Evolutionary conservation across 257 asterid species (phyloP), one percentile per base, ranked within the genome.

Genomic region (Solanum ossicruentum): DNA sequence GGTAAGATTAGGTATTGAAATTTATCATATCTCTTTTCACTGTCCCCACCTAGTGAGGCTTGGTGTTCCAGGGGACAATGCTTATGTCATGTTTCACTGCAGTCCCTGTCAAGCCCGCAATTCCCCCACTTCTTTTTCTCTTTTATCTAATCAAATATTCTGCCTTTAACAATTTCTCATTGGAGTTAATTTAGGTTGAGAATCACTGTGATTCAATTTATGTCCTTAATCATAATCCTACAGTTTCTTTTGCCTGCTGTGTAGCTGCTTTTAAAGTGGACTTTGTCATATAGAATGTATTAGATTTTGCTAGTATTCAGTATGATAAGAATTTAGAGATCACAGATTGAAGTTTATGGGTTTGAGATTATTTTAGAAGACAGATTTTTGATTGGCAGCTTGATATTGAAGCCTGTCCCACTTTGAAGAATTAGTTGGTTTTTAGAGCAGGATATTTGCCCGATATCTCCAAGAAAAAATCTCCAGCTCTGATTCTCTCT

Each of bases 11-110:
- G 88, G 91, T 91, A 85, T 88, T 84, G 71, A 83, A 84, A 90
- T 79, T 72, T 91, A 84, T 88, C 86, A 80, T 81, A 73, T 83
- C 85, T 89, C 88, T 85, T 85, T 87, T 89, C 82, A 77, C 63
- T 85, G 94, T 77, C 92, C 97, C 95, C 92, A 90, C 95, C 89
- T 75, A 84, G 90, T 89, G 92, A 88, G 89, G 92, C 86, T 89
- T 88, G 84, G 89, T 87, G 83, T 87, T 88, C 85, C 71, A 85
- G 85, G 89, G 88, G 85, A 91, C 86, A 88, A 87, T 86, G 91
- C 86, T 90, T 89, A 82, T 87, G 86, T 93, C 97, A 95, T 86
- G 87, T 83, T 88, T 88, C 88, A 86, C 91, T 82, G 86, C 89
- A 88, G 91, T 89, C 86, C 63, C 80, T 90, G 84, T 89, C 88